phyloP scores from a whole-genome alignment of 805 yeast species.

The Metschnikowia borealis region DNA sequence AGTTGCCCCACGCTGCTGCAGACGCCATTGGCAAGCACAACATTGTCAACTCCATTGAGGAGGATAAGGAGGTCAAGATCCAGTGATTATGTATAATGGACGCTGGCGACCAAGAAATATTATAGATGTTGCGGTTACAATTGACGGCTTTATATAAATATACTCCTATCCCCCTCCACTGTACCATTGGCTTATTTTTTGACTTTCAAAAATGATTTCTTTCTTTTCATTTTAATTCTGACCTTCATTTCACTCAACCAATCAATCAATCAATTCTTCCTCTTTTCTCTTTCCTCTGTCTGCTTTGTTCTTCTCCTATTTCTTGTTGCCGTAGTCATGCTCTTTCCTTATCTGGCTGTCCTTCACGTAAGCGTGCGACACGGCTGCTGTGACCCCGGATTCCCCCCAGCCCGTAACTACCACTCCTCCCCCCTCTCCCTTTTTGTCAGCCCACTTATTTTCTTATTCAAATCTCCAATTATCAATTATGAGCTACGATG shows the following conservation, averaged over 20 bases:
- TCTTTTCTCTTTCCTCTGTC: neutral
- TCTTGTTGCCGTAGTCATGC: neutral
- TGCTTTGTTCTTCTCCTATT: no score
- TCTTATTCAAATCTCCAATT: neutral
- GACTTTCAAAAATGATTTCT: no score
- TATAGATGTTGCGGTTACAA: no score
- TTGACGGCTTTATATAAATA: no score
- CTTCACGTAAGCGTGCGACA: constrained; percentile 3
- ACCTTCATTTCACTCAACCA: no score
- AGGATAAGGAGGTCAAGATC: constrained; percentile 60
- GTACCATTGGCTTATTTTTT: no score
- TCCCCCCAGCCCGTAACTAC: neutral
- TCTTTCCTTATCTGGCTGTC: constrained; percentile 3
- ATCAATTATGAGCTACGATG: constrained; percentile 15
- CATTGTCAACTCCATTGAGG: constrained; percentile 58
- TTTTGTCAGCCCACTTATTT: neutral
- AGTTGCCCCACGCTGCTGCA: constrained; percentile 53
- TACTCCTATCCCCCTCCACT: no score
- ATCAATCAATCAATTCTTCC: no score
- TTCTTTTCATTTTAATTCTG: no score
- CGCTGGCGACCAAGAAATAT: no score
- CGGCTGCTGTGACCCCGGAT: constrained; percentile 1
- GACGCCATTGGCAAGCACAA: constrained; percentile 45
- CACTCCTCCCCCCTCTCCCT: no score
- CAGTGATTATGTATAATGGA: constrained; percentile 14